Evolutionary conservation across 31 red algal genomes (phyloP).

Genomic region (Bonnemaisonia californica): DNA sequence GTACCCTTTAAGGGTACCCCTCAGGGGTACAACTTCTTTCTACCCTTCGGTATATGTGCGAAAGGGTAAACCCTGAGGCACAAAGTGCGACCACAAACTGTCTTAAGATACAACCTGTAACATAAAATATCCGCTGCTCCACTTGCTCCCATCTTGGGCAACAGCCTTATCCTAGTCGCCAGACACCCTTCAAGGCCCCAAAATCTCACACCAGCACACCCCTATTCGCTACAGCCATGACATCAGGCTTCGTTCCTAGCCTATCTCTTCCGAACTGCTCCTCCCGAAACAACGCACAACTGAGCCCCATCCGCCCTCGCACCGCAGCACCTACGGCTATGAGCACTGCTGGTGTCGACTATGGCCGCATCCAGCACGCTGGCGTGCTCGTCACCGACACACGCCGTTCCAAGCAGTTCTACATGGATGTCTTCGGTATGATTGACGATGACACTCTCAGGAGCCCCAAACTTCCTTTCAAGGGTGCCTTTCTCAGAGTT

Average conservation of each 20-base stretch:
- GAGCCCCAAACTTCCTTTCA: slow-evolving; percentile 84
- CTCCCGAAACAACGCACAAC: neutral
- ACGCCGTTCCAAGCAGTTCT: slow-evolving; percentile 68
- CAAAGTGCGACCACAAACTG: no score
- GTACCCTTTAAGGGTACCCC: no score
- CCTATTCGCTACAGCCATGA: no score
- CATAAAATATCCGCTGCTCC: no score
- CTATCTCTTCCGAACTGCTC: neutral
- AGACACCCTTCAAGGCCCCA: no score
- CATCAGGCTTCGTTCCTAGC: neutral
- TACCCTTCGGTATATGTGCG: no score
- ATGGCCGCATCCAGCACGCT: slow-evolving; percentile 83
- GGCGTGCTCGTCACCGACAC: slow-evolving; percentile 84
- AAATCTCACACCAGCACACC: no score
- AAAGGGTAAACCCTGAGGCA: no score
- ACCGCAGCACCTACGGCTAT: neutral
- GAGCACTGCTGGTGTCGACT: slow-evolving; percentile 10
- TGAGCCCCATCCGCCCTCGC: neutral
- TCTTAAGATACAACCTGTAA: no score
- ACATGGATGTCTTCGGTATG: slow-evolving; percentile 93
- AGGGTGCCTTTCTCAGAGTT: slow-evolving; percentile 87
- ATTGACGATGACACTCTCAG: slow-evolving; percentile 67
- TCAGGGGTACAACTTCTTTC: no score
- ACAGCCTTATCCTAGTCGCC: no score
- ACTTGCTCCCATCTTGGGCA: no score